Conservation (phyloP, 345 rosid species). For the Eucalyptus sideroxylon region DNA sequence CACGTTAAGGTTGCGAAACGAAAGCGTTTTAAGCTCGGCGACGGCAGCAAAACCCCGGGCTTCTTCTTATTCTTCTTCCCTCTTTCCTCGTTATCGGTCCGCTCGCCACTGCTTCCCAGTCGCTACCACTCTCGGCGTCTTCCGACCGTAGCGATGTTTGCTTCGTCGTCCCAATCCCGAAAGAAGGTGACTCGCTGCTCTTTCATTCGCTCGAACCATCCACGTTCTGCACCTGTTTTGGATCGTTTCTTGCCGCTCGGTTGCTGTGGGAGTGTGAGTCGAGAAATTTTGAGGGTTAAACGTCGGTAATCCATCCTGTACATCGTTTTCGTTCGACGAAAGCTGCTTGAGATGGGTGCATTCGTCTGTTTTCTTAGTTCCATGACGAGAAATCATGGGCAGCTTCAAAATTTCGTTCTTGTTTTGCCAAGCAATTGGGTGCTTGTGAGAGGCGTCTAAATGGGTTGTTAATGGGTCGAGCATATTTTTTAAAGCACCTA, state of each 20-base stretch:
- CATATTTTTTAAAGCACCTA: no score
- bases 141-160: constrained; percentile 8
- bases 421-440: not conserved
- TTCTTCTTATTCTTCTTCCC: not conserved
- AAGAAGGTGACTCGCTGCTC: constrained; percentile 3
- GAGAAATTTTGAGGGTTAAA: not conserved
- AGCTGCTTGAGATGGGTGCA: not conserved
- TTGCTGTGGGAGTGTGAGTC: not conserved
- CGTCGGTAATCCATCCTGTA: not conserved
- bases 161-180: constrained; percentile 6
- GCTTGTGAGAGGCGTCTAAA: not conserved
- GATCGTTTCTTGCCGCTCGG: not conserved
- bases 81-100: not conserved
- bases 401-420: not conserved
- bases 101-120: not conserved
- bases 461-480: no score
- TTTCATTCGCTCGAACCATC: not conserved
- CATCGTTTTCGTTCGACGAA: not conserved
- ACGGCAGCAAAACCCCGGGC: no score
- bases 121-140: not conserved
- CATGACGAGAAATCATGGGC: not conserved
- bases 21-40: not conserved
- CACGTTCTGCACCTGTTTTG: not conserved
- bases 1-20: not conserved
- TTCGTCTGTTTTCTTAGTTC: not conserved